phyloP scores from a whole-genome alignment of 2,329 filamentous ascomycete genomes.

The Neonectria punicea region DNA sequence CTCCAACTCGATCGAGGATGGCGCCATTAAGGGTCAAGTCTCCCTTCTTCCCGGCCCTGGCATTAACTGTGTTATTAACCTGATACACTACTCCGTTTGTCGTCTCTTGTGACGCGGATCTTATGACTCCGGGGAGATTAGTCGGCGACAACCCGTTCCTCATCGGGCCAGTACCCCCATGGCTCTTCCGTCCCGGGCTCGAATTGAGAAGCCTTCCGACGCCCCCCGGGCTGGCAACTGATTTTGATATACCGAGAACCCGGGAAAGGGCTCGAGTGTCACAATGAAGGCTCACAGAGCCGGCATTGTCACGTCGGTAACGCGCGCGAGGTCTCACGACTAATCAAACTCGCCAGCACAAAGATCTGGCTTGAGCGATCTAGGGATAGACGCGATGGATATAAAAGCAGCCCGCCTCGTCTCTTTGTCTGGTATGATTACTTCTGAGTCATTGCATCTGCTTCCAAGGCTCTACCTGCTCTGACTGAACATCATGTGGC shows the following conservation, averaged over 20 bases:
- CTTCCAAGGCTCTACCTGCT: not conserved
- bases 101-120: constrained; percentile 5
- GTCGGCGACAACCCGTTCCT: not conserved
- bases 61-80: not conserved
- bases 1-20: constrained; percentile 20
- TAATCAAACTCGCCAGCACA: not conserved
- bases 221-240: too few relatives aligned
- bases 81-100: too few relatives aligned
- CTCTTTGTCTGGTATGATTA: not conserved
- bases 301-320: not conserved
- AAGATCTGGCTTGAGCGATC: not conserved
- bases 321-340: not conserved
- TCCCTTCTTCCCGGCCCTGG: not conserved
- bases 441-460: not conserved
- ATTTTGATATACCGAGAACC: not conserved
- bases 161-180: not conserved
- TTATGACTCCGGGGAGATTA: not conserved
- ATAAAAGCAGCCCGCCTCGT: not conserved
- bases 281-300: not conserved
- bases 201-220: not conserved
- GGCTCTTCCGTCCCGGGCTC: not conserved
- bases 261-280: not conserved
- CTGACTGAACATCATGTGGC: constrained; percentile 29
- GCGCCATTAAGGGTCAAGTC: not conserved
- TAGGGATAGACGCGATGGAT: not conserved